phyloP scores from a whole-genome alignment of 352 stramenopile genomes.

The Globisporangium camurandrum region DNA sequence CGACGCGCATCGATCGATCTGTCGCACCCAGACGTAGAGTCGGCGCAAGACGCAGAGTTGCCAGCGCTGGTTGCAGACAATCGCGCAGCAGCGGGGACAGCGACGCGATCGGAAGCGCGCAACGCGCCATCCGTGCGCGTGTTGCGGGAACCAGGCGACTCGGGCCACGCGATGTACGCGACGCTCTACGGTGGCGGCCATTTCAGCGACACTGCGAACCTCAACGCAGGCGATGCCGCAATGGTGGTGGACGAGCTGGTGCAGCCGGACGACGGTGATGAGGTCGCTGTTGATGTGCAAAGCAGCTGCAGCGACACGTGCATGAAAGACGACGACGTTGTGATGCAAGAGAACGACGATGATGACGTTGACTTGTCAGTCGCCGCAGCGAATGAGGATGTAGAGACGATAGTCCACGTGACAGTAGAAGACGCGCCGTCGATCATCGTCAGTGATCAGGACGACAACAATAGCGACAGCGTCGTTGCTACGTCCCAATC shows the following conservation, averaged over 20 bases:
- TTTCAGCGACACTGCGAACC: neutral
- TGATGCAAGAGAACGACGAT: slow-evolving; percentile 1
- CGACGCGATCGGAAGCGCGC: neutral
- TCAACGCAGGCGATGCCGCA: neutral
- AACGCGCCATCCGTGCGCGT: slow-evolving; percentile 18
- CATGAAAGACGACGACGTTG: neutral
- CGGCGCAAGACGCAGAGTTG: neutral
- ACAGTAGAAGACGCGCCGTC: too few relatives aligned
- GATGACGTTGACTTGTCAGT: neutral
- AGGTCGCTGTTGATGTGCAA: too few relatives aligned
- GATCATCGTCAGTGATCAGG: neutral
- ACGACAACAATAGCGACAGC: neutral
- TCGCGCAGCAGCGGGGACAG: neutral
- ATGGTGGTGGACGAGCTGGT: too few relatives aligned
- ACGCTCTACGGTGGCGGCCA: slow-evolving; percentile 19
- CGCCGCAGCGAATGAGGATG: neutral
- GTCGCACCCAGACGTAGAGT: slow-evolving; percentile 1
- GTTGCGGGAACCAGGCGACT: slow-evolving; percentile 29
- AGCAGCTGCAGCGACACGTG: neutral
- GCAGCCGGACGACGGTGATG: too few relatives aligned
- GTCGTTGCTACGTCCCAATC: neutral
- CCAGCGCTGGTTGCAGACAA: neutral
- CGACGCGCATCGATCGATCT: slow-evolving; percentile 18
- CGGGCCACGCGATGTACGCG: slow-evolving; percentile 16
- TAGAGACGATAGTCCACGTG: too few relatives aligned